phyloP scores from a whole-genome alignment of 768 basidiomycete species.

The Lactifluus hygrophoroides region DNA sequence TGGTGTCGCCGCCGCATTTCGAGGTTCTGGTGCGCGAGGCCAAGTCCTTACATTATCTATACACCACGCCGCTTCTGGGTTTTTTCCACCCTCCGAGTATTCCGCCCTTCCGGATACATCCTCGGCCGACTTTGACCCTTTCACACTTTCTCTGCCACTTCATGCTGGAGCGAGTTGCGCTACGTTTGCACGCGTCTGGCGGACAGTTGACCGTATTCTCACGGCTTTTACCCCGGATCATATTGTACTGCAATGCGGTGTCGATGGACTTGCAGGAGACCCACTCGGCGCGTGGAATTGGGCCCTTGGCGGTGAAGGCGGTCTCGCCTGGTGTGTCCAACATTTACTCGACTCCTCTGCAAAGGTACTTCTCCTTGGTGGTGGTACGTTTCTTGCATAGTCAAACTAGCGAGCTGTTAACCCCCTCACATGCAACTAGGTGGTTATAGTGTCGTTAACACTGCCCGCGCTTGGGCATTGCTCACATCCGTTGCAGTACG shows the following conservation, averaged over 20 bases:
- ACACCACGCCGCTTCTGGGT: conserved; percentile 75
- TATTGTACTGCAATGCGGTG: conserved; percentile 78
- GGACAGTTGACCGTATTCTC: conserved; percentile 48
- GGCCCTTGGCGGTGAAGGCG: conserved; percentile 45
- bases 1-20: conserved; percentile 74
- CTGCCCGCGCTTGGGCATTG: conserved; percentile 80
- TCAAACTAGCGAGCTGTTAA: background rate
- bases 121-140: conserved; percentile 39
- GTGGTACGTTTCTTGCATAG: conserved; percentile 39
- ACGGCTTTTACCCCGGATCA: conserved; percentile 66
- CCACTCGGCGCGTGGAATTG: conserved; percentile 69
- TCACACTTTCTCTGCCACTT: conserved; percentile 77
- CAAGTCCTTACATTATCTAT: conserved; percentile 59
- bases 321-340: conserved; percentile 62
- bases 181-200: conserved; percentile 61
- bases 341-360: conserved; percentile 45
- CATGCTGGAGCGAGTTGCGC: conserved; percentile 53
- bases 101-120: conserved; percentile 38
- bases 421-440: conserved; percentile 32
- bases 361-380: conserved; percentile 65
- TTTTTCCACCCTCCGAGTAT: conserved; percentile 63
- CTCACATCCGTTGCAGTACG: conserved; percentile 70
- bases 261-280: conserved; percentile 82
- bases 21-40: conserved; percentile 27
- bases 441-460: conserved; percentile 78